phyloP scores from a whole-genome alignment of 2,329 filamentous ascomycete genomes.

The Podosphaera fusca region DNA sequence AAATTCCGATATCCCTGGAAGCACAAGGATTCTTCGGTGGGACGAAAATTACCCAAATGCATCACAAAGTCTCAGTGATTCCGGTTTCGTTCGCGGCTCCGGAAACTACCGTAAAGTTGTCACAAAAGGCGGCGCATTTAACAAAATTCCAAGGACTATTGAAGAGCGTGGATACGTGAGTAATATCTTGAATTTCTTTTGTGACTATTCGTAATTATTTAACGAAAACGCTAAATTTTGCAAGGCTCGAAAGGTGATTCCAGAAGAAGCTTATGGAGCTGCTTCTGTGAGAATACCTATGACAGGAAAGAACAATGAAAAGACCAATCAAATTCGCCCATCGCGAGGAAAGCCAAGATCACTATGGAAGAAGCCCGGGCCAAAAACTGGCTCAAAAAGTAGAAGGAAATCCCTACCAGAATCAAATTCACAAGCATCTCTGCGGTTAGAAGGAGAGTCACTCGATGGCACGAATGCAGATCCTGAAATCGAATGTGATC shows the following conservation, averaged over 20 bases:
- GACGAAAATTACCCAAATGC: slow-evolving; percentile 7
- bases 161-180: background rate
- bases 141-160: background rate
- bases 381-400: background rate
- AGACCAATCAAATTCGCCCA: background rate
- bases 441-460: background rate
- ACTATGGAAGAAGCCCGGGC: background rate
- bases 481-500: background rate
- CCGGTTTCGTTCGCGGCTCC: slow-evolving; percentile 10
- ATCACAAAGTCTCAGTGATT: slow-evolving; percentile 6
- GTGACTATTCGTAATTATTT: no score
- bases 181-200: background rate
- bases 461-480: background rate
- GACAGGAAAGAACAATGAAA: background rate
- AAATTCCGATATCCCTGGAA: slow-evolving; percentile 1
- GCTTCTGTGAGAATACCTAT: background rate
- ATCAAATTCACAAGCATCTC: background rate
- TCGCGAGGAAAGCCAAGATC: background rate
- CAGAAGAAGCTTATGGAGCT: background rate
- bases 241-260: background rate
- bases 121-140: background rate
- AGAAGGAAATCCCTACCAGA: background rate
- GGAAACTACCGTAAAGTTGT: slow-evolving; percentile 8
- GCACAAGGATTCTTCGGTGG: slow-evolving; percentile 7
- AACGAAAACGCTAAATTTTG: no score